phyloP scores from a whole-genome alignment of 257 asterid species.

The Coffea eugenioides region DNA sequence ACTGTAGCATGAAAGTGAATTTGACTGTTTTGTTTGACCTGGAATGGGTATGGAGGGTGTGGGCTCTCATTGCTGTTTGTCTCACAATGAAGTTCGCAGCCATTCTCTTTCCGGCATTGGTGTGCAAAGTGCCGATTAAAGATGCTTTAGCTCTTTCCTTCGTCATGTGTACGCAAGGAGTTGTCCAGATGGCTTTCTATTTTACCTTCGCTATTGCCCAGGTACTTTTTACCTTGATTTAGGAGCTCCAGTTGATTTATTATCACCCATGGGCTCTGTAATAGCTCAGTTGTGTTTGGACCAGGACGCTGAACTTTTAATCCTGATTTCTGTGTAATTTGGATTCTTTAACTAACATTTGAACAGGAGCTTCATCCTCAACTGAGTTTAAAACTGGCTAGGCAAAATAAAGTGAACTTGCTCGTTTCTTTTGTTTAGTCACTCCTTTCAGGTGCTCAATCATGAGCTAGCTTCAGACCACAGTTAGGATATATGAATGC shows the following conservation, averaged over 20 bases:
- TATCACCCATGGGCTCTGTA: neutral
- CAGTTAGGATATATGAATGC: neutral
- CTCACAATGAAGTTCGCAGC: constrained; percentile 39
- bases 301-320: neutral
- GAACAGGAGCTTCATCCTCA: neutral
- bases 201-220: constrained; percentile 27
- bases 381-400: neutral
- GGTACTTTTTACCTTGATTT: constrained; percentile 13
- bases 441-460: neutral
- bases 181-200: constrained; percentile 74
- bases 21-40: constrained; percentile 53
- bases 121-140: constrained; percentile 64
- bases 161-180: constrained; percentile 72
- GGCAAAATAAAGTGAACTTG: neutral
- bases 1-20: constrained; percentile 68
- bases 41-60: constrained; percentile 29
- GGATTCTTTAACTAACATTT: neutral
- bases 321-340: neutral
- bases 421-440: neutral
- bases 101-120: constrained; percentile 46
- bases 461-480: neutral
- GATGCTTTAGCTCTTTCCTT: constrained; percentile 76
- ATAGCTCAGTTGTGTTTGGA: neutral
- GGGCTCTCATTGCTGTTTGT: constrained; percentile 29
- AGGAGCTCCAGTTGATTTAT: neutral